Evolutionary conservation across 2,329 filamentous ascomycete species (phyloP), one percentile per base, ranked within the genome.

Genomic region (Epichloe sp.): DNA sequence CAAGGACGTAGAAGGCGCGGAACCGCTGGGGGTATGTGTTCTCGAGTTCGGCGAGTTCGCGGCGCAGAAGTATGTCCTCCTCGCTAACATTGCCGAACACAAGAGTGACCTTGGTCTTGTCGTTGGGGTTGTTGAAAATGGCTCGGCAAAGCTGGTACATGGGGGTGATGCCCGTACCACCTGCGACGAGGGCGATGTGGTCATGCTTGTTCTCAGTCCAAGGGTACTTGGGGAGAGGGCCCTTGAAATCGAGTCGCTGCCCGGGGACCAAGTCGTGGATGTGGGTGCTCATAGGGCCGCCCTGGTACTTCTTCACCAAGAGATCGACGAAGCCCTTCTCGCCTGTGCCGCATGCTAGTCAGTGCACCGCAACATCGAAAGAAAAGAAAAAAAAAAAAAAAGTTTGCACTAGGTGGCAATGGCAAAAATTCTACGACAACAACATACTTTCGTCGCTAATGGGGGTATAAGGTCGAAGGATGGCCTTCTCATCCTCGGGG

Each of bases 61-160:
- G 78, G 77, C 88, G 91, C 61, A 98, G 73, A 48, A 98, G 77
- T 55, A 98, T 95, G 64, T 98, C 93, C 57, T 91, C 80, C 73
- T 97, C 88, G 26, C 73, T 75, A 54, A 96, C 72, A 73, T 97
- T 98, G 59, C 88, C 93, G 64, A 91, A 96, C 38, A 98, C 79
- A 35, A 98, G 82, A 5, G 91, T 97, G 42, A 98, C 89, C 76
- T 95, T 95, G 61, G 93, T 98, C 80, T 93, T 90, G 74, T 98
- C 93, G 43, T 87, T 80, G 54, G 91, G 88, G 79, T 96, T 95
- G 71, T 85, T 88, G 82, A 97, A 95, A 72, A 98, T 95, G 64
- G 83, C 79, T 56, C 88, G 88, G 57, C 82, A 76, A 44, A 98
- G 82, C 76, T 98, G 93, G 77, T 87, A 97, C 91, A 97, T 96